A percentile compares a stretch with the other conserved stretches of the same genome.
phyloP scores from a whole-genome alignment of 2,329 filamentous ascomycete species.

The Paecilomyces dactylethromorphus region DNA sequence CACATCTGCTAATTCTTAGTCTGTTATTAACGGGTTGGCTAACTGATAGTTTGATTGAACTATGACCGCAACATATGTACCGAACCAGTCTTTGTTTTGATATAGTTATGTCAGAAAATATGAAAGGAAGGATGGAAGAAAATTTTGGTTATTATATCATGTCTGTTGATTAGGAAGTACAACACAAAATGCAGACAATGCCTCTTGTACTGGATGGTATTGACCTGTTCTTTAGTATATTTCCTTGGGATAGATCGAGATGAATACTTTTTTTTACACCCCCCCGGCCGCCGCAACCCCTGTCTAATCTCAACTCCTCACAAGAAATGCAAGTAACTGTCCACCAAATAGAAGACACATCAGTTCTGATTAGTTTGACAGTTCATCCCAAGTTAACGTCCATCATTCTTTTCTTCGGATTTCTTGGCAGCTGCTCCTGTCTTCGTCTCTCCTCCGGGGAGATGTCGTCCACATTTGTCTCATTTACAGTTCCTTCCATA shows the following conservation, averaged over 20 bases:
- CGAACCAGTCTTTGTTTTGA: no score
- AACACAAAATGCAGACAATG: no score
- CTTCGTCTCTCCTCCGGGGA: constrained; percentile 31
- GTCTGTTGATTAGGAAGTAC: no score
- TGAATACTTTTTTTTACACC: not conserved
- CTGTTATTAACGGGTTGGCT: no score
- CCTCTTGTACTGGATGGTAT: not conserved
- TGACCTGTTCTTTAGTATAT: not conserved
- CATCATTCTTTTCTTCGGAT: constrained; percentile 45
- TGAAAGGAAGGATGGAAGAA: no score
- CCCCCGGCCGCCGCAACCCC: not conserved
- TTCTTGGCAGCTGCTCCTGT: constrained; percentile 31
- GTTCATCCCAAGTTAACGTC: constrained; percentile 19
- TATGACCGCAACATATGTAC: no score
- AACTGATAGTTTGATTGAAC: no score
- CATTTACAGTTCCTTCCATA: constrained; percentile 14
- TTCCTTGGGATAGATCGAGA: not conserved
- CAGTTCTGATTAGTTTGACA: not conserved
- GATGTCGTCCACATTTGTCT: constrained; percentile 32
- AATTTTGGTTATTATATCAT: no score
- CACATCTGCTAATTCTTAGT: no score
- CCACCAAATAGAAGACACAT: not conserved
- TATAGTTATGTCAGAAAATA: no score
- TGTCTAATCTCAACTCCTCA: not conserved
- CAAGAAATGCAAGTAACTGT: not conserved